Base-by-base conservation (phyloP, 2,329 filamentous ascomycete species). In the Colletotrichum echinochloae region DNA sequence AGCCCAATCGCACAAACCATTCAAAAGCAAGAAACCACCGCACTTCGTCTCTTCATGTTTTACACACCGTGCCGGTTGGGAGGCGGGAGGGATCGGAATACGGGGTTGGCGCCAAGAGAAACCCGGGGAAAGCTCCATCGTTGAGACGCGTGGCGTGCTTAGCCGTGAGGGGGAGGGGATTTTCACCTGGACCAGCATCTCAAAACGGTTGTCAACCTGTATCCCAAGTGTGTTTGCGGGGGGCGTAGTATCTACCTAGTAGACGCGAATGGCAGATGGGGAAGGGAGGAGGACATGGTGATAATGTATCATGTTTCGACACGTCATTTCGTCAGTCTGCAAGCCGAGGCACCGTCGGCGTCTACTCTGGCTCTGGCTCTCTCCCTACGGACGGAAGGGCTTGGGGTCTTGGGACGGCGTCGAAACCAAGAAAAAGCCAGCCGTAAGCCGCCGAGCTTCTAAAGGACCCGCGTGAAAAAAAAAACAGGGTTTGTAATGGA, bases 401-500 rank as follows among this genome's bases (percentile, higher is more conserved):
- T 54, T 44, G 41, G 35, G n/a, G n/a, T n/a, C n/a, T n/a, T n/a
- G n/a, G n/a, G n/a, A 54, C 56, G 62, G 66, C 55, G 55, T 66
- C 39, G 26, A 44, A 44, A 12, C 41, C 41, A 59, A 57, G 55
- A 23, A 46, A 6, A 51, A 70, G 52, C 30, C 62, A 51, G 56
- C 66, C 62, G 33, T 62, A 41, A 33, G 20, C 41, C 56, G 56
- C 56, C 65, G 37, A 69, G 37, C 9, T 26, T 48, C 54, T 18
- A 60, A 20, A 26, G 9, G 23, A 28, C 23, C 37, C n/a, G 66
- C 66, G 55, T 37, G 23, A 60, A 54, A 6, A 56, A n/a, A n/a
- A 60, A 54, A 70, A 56, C 65, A 71, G 65, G 69, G 69, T 68
- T 68, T 48, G 46, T 54, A n/a, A 71, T 41, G 65, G 65, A 60